Evolutionary conservation across 2,329 filamentous ascomycete species (phyloP).

Genomic region (Epichloe elymi): DNA sequence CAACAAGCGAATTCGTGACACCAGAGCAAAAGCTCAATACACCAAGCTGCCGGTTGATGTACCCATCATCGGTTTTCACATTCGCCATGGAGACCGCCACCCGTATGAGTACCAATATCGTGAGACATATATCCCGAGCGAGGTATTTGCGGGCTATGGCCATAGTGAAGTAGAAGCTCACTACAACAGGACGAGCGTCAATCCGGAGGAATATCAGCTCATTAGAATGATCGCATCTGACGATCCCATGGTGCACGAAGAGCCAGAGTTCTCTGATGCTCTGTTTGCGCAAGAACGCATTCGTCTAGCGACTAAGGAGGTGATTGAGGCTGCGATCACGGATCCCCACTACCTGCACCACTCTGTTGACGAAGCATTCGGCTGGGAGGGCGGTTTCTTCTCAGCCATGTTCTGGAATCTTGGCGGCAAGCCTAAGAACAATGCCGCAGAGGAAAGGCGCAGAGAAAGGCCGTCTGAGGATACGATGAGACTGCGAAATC

Average conservation of each 20-base stretch:
- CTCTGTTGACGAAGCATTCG: conserved; percentile 63
- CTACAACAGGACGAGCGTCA: conserved; percentile 29
- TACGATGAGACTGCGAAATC: conserved; percentile 54
- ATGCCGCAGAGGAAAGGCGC: conserved; percentile 17
- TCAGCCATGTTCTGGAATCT: conserved; percentile 69
- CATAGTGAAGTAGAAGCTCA: conserved; percentile 37
- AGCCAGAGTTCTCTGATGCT: conserved; percentile 45
- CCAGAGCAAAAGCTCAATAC: conserved; percentile 34
- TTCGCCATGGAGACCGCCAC: conserved; percentile 68
- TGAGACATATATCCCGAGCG: conserved; percentile 64
- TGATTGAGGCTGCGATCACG: conserved; percentile 25
- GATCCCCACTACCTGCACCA: conserved; percentile 42
- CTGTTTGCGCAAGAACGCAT: conserved; percentile 63
- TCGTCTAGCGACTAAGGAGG: conserved; percentile 53
- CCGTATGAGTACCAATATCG: conserved; percentile 66
- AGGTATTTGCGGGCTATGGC: conserved; percentile 51
- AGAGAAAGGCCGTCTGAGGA: conserved; percentile 28
- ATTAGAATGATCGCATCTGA: conserved; percentile 63
- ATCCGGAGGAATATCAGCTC: conserved; percentile 23
- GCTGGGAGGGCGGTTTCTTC: conserved; percentile 85
- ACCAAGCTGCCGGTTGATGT: conserved; percentile 25
- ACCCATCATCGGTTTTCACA: conserved; percentile 54
- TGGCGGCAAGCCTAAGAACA: conserved; percentile 35
- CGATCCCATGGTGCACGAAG: conserved; percentile 61
- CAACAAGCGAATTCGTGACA: conserved; percentile 38